These are phyloP conservation scores for Penicillium robsamsonii DNA, from an alignment of 495 filamentous ascomycete species.

Conservation along the genomic window DNA sequence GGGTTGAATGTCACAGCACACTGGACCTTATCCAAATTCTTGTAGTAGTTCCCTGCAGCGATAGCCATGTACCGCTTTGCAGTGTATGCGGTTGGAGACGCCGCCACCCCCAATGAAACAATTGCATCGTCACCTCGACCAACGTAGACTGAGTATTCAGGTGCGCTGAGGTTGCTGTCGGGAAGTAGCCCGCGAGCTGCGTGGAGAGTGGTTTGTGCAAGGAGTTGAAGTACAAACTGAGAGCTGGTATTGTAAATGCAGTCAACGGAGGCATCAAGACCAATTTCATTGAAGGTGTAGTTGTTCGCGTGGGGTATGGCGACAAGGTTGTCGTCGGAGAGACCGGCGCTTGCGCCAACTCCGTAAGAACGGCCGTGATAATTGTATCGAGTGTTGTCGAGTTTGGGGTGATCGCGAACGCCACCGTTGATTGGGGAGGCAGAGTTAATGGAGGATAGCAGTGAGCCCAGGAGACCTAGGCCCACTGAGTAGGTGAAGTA, in stretches of 20 bases:
- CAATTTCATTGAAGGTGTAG: slow-evolving; percentile 32
- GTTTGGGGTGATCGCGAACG: slow-evolving; percentile 21
- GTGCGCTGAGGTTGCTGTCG: slow-evolving; percentile 10
- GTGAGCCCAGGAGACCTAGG: slow-evolving; percentile 20
- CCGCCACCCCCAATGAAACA: slow-evolving; percentile 26
- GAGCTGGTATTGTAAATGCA: slow-evolving; percentile 34
- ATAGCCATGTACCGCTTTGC: slow-evolving; percentile 19
- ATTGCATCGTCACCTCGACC: slow-evolving; percentile 23
- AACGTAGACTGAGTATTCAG: slow-evolving; percentile 26
- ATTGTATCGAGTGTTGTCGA: slow-evolving; percentile 36
- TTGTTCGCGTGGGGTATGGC: slow-evolving; percentile 13
- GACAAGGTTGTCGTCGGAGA: slow-evolving; percentile 23
- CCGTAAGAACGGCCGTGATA: slow-evolving; percentile 36
- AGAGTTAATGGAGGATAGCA: slow-evolving; percentile 23
- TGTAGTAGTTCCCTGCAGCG: slow-evolving; percentile 25
- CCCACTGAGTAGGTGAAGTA: slow-evolving; percentile 31
- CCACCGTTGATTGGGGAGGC: slow-evolving; percentile 24
- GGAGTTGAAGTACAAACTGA: slow-evolving; percentile 1
- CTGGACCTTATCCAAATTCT: slow-evolving; percentile 28
- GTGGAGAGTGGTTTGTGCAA: slow-evolving; percentile 13
- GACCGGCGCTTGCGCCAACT: slow-evolving; percentile 31
- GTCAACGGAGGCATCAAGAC: slow-evolving; percentile 21
- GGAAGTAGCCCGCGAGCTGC: slow-evolving; percentile 23
- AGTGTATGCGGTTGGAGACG: slow-evolving; percentile 6
- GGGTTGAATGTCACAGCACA: slow-evolving; percentile 31